Base-by-base conservation (phyloP, 2,329 filamentous ascomycete species). In the Lachnellula arida region DNA sequence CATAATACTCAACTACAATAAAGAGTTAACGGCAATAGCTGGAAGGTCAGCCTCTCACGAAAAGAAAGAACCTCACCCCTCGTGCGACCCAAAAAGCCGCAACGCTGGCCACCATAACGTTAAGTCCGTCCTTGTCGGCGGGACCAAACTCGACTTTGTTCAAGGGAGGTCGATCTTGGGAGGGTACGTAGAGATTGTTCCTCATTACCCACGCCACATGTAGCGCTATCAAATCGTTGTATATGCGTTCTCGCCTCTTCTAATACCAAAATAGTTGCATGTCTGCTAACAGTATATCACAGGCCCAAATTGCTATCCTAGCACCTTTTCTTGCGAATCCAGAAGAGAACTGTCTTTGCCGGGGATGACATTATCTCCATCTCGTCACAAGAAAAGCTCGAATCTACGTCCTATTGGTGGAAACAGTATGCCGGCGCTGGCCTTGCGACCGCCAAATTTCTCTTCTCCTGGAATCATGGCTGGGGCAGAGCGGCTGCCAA, bases 51-150 rank as follows among this genome's bases (percentile, higher is more conserved):
- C 44, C 22, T 55, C 40, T 25, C 4, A 50, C 12, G n/a, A 32
- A 25, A 25, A 22, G 35, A 44, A 19, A 8, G n/a, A 35, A 34
- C 46, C n/a, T 32, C 35, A 12, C 19, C 35, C 14, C 19, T 44
- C 47, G 9, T 34, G 25, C 22, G 25, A 25, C 9, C 34, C 17
- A 25, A 15, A 15, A 59, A 62, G 46, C 54, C 61, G 60, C 61
- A 61, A 66, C 53, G 49, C 58, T 66, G 58, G 62, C 61, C 51
- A 54, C 61, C 55, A 43, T 57, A 43, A 49, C 61, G 44, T 53
- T 61, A 55, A 56, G 54, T 53, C 58, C 57, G 54, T 54, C 59
- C 40, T 57, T 53, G 40, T 59, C 47, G 40, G 35, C 50, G 49
- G 44, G 51, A 34, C 34, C 46, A 46, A 46, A 53, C 43, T 42